Conservation (phyloP, 2,329 filamentous ascomycete species). For the Fusarium sp. region DNA sequence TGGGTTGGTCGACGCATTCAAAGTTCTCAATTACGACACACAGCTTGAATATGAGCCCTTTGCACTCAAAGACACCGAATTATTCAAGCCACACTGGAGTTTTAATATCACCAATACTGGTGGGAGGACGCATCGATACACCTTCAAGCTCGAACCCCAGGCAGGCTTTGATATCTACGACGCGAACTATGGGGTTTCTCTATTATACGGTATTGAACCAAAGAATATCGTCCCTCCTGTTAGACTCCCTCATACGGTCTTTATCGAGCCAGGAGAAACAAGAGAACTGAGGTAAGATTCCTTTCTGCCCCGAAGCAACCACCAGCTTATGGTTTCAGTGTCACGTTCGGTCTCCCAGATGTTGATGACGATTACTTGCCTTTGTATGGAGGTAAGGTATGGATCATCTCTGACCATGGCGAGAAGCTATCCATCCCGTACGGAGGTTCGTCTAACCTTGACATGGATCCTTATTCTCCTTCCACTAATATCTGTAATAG, state of each 20-base stretch:
- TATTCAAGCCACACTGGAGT: conserved; percentile 53
- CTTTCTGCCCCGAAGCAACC: no score
- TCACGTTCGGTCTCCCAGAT: conserved; percentile 48
- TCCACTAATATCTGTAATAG: conserved; percentile 30
- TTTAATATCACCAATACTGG: conserved; percentile 60
- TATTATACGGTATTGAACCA: conserved; percentile 47
- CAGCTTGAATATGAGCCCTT: conserved; percentile 57
- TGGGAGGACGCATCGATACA: conserved; percentile 55
- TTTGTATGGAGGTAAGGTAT: conserved; percentile 59
- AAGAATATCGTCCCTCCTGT: conserved; percentile 47
- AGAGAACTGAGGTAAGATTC: conserved; percentile 45
- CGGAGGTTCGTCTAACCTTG: conserved; percentile 45
- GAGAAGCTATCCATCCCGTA: conserved; percentile 59
- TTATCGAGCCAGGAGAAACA: conserved; percentile 48
- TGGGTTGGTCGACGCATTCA: conserved; percentile 61
- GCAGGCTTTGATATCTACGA: conserved; percentile 54
- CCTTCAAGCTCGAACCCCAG: conserved; percentile 55
- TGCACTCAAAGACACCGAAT: conserved; percentile 61
- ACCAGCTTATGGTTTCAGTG: conserved; percentile 34
- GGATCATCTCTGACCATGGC: conserved; percentile 54
- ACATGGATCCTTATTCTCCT: neutral
- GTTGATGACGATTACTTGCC: conserved; percentile 54
- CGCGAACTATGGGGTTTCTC: conserved; percentile 46
- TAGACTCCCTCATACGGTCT: conserved; percentile 45
- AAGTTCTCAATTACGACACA: conserved; percentile 57